Evolutionary conservation across 805 yeast genomes (phyloP).

Genomic region (Brettanomyces anomalus): DNA sequence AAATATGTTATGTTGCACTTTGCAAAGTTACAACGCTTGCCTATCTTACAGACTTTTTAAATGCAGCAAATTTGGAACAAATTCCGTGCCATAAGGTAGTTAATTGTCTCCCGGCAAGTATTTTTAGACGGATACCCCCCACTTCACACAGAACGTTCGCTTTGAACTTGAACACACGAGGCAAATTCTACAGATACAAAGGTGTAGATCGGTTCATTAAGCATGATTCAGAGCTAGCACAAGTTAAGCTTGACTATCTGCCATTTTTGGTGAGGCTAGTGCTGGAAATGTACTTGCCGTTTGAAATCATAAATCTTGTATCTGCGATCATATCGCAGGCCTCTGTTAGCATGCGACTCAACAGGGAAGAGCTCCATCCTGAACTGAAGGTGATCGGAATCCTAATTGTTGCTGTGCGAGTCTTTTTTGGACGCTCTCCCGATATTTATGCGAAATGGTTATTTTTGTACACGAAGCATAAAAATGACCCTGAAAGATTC

Average conservation of each 20-base stretch:
- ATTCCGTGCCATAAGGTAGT: conserved; percentile 33
- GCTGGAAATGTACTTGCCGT: conserved; percentile 38
- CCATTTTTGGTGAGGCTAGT: conserved; percentile 34
- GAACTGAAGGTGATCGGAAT: conserved; percentile 29
- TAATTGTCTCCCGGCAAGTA: conserved; percentile 8
- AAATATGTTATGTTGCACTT: conserved; percentile 44
- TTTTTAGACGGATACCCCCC: conserved; percentile 3
- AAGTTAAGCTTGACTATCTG: conserved; percentile 19
- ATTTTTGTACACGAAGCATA: conserved; percentile 5
- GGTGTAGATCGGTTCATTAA: conserved; percentile 2
- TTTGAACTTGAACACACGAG: neutral
- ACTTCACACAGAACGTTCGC: neutral
- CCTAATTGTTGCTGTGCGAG: conserved; percentile 24
- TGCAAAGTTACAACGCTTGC: conserved; percentile 40
- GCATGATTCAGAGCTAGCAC: conserved; percentile 3
- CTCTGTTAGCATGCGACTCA: conserved; percentile 8
- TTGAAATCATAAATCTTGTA: conserved; percentile 35
- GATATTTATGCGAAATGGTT: conserved; percentile 23
- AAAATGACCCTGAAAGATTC: neutral
- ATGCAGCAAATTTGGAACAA: conserved; percentile 31
- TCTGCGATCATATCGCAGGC: conserved; percentile 17
- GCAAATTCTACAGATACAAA: neutral
- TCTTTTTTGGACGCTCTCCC: conserved; percentile 22
- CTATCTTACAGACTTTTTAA: conserved; percentile 38
- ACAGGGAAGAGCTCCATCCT: conserved; percentile 20